Evolutionary conservation across 1,284 basidiomycete species (phyloP).

Genomic region (Rhodotorula sp.): DNA sequence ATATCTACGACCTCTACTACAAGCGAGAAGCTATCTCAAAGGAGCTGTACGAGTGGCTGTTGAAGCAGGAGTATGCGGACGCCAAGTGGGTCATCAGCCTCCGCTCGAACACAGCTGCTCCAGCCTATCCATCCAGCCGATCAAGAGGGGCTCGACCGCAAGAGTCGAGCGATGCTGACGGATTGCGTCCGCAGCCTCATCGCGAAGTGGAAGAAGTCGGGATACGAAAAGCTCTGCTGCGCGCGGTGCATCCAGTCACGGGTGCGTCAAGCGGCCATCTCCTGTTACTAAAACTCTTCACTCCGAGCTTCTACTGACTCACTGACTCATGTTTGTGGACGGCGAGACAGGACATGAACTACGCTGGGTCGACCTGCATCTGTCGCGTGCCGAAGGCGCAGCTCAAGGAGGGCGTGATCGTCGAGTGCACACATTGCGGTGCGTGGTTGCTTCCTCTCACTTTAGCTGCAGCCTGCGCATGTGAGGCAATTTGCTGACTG

Average conservation of each 20-base stretch:
- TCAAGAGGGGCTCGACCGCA: too few relatives aligned
- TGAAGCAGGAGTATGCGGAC: conserved; percentile 97
- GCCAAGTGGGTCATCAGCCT: conserved; percentile 68
- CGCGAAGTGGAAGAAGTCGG: conserved; percentile 99
- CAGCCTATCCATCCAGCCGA: too few relatives aligned
- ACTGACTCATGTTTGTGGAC: conserved; percentile 1
- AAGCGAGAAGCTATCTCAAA: conserved; percentile 92
- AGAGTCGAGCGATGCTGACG: not conserved
- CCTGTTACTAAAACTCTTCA: not conserved
- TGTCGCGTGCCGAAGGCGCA: conserved; percentile 95
- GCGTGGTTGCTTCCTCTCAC: not conserved
- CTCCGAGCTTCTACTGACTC: not conserved
- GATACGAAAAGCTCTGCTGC: conserved; percentile 98
- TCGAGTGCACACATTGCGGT: conserved; percentile 51
- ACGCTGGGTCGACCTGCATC: conserved; percentile 97
- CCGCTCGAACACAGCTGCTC: not conserved
- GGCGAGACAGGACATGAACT: conserved; percentile 85
- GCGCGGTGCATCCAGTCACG: conserved; percentile 93
- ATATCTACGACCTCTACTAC: conserved; percentile 99
- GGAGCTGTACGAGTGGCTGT: conserved; percentile 95
- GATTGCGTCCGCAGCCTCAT: conserved; percentile 64
- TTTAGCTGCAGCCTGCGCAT: too few relatives aligned
- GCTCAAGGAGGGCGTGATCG: conserved; percentile 84
- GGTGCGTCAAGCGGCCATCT: conserved; percentile 53
- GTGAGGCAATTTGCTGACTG: not conserved